These are phyloP conservation scores for Danielia oregonensis DNA, from an alignment of 805 yeast genomes.

Conservation along the genomic window DNA sequence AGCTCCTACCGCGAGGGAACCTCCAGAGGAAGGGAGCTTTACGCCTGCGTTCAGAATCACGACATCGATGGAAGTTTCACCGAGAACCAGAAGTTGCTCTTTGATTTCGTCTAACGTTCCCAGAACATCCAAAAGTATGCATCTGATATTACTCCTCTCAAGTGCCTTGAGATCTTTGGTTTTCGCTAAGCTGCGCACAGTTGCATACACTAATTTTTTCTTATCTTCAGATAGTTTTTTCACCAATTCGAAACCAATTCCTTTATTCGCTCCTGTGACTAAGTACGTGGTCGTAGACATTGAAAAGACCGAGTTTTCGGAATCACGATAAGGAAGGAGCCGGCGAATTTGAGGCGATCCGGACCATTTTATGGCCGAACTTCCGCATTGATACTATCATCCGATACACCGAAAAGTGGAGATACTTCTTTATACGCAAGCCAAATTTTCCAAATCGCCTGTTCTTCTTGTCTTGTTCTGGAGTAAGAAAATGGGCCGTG, in stretches of 20 bases:
- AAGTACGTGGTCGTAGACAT: constrained; percentile 19
- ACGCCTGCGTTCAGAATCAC: constrained; percentile 23
- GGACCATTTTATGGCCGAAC: no score
- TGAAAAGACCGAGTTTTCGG: no score
- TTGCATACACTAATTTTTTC: constrained; percentile 19
- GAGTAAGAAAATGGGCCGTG: no score
- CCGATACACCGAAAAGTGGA: no score
- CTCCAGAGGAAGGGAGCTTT: not conserved
- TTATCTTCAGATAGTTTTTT: constrained; percentile 19
- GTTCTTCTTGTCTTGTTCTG: no score
- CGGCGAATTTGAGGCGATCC: no score
- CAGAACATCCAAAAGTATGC: not conserved
- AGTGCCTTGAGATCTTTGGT: constrained; percentile 7
- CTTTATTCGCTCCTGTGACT: constrained; percentile 43
- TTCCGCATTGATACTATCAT: no score
- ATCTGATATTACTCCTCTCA: not conserved
- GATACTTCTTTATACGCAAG: no score
- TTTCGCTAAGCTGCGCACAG: constrained; percentile 8
- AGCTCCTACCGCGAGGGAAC: not conserved
- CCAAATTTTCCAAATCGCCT: no score
- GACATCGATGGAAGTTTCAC: constrained; percentile 17
- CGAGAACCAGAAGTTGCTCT: constrained; percentile 4
- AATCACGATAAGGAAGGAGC: no score
- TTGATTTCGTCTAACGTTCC: not conserved
- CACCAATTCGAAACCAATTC: constrained; percentile 35